Base-by-base conservation (phyloP, 371 early-diverging fungal species). In the Mortierella sp. region DNA sequence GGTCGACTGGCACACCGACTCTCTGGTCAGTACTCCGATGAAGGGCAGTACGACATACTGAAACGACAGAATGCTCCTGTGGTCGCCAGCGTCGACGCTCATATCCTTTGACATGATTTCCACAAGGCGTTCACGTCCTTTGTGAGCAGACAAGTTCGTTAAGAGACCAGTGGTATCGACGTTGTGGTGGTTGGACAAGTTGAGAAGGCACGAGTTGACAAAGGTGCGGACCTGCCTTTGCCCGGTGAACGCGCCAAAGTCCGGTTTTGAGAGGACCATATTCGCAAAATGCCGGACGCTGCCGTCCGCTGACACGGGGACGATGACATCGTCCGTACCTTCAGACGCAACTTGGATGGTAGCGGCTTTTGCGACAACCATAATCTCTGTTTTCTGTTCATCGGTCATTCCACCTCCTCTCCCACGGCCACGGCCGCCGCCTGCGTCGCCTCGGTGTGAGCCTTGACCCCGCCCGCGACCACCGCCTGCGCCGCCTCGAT, bases 101-200 rank as follows among this genome's bases (percentile, higher is more conserved):
- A 79, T 79, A 0, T 43, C 61, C 39, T 10, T 52, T 10, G n/a
- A 26, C 47, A 79, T 13, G 9, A 79, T 72, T 0, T 68, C 72
- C n/a, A 41, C 64, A 21, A 79, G 45, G 4, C 52, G 54, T 1
- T 23, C 19, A 3, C 52, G 24, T 0, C 79, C 79, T 0, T 21
- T 1, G 4, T 12, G 19, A 4, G 69, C 64, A 3, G 79, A 49
- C 43, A 79, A 27, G 27, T 39, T 61, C 0, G 43, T n/a, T n/a
- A 79, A n/a, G 21, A 72, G 46, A 13, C 66, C 61, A 1, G 73
- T 55, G 0, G 65, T 79, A 52, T 79, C 79, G 49, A 62, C 63
- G 0, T 21, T 54, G 43, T 79, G 79, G 38, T 79, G 79, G 52
- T 79, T 73, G 2, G 79, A 79, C 1, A 79, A 52, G 50, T 79